These are phyloP conservation scores for Deakozyma indianensis DNA, from an alignment of 805 yeast genomes.

Conservation along the genomic window DNA sequence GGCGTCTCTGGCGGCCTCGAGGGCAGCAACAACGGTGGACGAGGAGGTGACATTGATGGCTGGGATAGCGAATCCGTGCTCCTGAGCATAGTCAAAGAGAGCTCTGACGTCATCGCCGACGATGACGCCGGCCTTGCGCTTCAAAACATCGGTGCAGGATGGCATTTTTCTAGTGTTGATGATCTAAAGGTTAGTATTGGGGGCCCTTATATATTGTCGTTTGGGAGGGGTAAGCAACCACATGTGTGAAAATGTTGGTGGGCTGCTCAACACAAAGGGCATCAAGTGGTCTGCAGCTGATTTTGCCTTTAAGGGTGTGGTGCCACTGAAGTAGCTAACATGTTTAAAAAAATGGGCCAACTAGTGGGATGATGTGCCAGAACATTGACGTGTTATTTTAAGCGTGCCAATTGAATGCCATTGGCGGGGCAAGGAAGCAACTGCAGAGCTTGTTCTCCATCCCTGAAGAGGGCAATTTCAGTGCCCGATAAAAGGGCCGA, in stretches of 20 bases:
- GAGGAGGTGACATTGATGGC: conserved; percentile 98
- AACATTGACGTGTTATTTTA: too few species aligned
- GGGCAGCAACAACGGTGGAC: conserved; percentile 90
- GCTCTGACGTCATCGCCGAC: conserved; percentile 90
- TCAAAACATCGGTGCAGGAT: conserved; percentile 41
- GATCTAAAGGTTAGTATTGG: neutral
- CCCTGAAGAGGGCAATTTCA: too few species aligned
- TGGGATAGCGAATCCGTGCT: conserved; percentile 90
- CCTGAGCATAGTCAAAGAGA: conserved; percentile 80
- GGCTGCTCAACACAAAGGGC: neutral
- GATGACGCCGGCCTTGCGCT: conserved; percentile 93
- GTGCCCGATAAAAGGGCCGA: too few species aligned
- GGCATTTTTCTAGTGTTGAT: neutral
- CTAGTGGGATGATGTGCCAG: too few species aligned
- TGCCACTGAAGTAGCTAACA: too few species aligned
- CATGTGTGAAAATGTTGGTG: neutral
- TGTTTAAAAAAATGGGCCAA: too few species aligned
- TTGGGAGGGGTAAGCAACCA: conserved; percentile 1
- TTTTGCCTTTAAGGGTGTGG: too few species aligned
- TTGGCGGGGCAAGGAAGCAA: too few species aligned
- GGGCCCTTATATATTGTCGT: too few species aligned
- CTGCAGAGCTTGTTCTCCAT: too few species aligned
- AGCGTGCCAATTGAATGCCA: too few species aligned
- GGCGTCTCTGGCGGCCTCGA: conserved; percentile 93
- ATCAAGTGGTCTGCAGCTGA: neutral